Base-by-base conservation (phyloP, 2,329 filamentous ascomycete species). In the Kalaharituber pfeilii region DNA sequence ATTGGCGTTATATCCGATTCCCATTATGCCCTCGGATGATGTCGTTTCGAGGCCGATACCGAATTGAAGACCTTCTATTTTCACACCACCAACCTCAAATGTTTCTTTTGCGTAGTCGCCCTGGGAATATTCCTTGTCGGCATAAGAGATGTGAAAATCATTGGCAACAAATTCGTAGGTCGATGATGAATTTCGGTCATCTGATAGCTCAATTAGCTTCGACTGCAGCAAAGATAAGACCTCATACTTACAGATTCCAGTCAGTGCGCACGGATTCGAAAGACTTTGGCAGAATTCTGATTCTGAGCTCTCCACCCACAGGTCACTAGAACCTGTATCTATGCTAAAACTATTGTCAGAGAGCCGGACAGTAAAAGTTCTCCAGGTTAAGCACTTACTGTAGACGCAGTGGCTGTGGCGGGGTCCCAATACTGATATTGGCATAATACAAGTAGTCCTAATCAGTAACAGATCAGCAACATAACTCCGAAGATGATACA, bases 291-390 rank as follows among this genome's bases (percentile, higher is more conserved):
- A 64, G 39, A 64, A 55, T 13, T 56, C 47, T 13, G 62, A 64
- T 8, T 49, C 52, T 24, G 56, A 53, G 39, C 58, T 63, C 55
- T 63, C 59, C 5, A 80, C 68, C 77, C 78, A 81, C 3, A 77
- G 73, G 63, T 81, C 79, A 59, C 75, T 78, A 65, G 75, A 79
- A 26, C 78, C 79, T 2, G 78, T 81, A 65, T 81, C 78, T 58
- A 81, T 71, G 50, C 59, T 61, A 20, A 29, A n/a, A 26, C n/a
- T 11, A 50, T 49, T 56, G 49, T 51, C 53, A 56, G 47, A 11
- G 5, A 51, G 36, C 22, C 5, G 49, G 42, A 51, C 1, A 6
- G n/a, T 18, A 45, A 27, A 49, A 49, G 6, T 47, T 24, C 22
- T 42, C 50, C n/a, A n/a, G n/a, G n/a, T n/a, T n/a, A n/a, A n/a